Conservation (phyloP, 2,329 filamentous ascomycete species). For the Arthrocladium fulminans region DNA sequence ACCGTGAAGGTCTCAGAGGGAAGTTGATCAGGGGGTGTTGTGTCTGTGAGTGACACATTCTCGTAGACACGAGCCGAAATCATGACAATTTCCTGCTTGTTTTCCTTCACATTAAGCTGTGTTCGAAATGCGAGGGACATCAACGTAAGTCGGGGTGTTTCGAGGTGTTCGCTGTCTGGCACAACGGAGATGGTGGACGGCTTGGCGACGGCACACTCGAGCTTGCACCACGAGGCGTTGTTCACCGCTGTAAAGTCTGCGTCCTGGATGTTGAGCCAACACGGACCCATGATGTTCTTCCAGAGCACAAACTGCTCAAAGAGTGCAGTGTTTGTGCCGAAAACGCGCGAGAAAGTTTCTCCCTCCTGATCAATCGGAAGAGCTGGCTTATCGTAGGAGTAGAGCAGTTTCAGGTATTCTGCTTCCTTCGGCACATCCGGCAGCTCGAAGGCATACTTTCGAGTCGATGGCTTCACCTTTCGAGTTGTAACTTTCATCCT, state of each 20-base stretch:
- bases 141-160: slow-evolving; percentile 80
- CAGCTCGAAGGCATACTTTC: slow-evolving; percentile 95
- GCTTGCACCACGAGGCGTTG: slow-evolving; percentile 93
- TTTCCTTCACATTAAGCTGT: slow-evolving; percentile 78
- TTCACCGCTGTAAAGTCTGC: slow-evolving; percentile 76
- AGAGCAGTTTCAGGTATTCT: slow-evolving; percentile 90
- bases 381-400: slow-evolving; percentile 76
- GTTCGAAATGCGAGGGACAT: slow-evolving; percentile 91
- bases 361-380: slow-evolving; percentile 64
- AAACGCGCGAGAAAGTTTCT: slow-evolving; percentile 87
- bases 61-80: slow-evolving; percentile 90
- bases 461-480: slow-evolving; percentile 82
- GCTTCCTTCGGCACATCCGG: slow-evolving; percentile 76
- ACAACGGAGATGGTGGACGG: slow-evolving; percentile 66
- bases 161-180: slow-evolving; percentile 68
- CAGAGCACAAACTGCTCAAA: slow-evolving; percentile 98
- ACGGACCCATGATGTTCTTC: slow-evolving; percentile 98
- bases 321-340: slow-evolving; percentile 83
- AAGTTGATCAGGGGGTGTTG: slow-evolving; percentile 77
- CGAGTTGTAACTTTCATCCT: slow-evolving; percentile 76
- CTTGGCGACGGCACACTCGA: slow-evolving; percentile 74
- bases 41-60: slow-evolving; percentile 76
- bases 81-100: slow-evolving; percentile 91
- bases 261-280: slow-evolving; percentile 86
- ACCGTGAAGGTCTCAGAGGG: slow-evolving; percentile 86